Base-by-base conservation (phyloP, 345 rosid species). In the Melaleuca quinquenervia region DNA sequence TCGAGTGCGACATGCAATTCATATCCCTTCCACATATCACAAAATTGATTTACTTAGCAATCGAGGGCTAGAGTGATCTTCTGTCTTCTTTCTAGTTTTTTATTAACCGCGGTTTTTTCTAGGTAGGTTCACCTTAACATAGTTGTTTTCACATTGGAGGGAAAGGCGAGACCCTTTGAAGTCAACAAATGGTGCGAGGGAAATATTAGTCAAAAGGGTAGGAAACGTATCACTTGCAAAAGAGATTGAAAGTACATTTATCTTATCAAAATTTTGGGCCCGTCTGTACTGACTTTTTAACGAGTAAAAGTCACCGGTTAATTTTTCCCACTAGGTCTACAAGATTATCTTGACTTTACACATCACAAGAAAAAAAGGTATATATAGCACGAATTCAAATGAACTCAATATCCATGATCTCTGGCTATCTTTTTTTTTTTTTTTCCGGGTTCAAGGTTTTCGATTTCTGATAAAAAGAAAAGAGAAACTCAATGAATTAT, bases 11-110 rank as follows among this genome's bases (percentile, higher is more conserved):
- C 14, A 13, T 13, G 7, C 5, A 64, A 64, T 0, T 64, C 76
- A 0, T 8, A 16, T 29, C 20, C 22, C 29, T 9, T 7, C 6
- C 6, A 11, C 9, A 1, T 2, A 29, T 29, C 8, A 3, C 45
- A 8, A 32, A 16, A 5, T 15, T 16, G 1, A 16, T 64, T 64
- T 20, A 20, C 48, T 32, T 70, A 2, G 9, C 11, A 1, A 18
- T 36, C 12, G 18, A 45, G 13, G 11, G 3, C 78, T 36, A 70
- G 36, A 70, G 18, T 27, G 9, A 58, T 58, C 32, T 58, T 1
- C 70, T 27, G 12, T 58, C 70, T n/a, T 32, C n/a, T n/a, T 58
- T 58, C 32, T 13, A 6, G n/a, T 58, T 13, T n/a, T 18, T 6
- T 18, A 70, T 20, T 24, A 70, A 48, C 80, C 9, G 48, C 20